phyloP scores from a whole-genome alignment of 345 rosid species.

The Bruguiera gymnorhiza region DNA sequence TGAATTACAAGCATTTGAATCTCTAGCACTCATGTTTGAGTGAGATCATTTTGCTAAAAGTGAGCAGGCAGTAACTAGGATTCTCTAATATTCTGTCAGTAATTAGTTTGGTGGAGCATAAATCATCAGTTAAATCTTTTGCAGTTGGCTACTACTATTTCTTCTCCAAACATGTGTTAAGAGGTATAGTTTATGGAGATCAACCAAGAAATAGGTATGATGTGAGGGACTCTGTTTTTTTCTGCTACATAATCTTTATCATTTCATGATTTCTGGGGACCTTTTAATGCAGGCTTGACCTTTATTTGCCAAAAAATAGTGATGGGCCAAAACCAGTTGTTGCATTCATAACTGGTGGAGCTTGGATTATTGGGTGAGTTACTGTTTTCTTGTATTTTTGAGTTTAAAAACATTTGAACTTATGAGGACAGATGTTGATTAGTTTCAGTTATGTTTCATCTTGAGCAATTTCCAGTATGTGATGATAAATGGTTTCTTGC shows the following conservation, averaged over 20 bases:
- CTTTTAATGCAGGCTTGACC: constrained; percentile 67
- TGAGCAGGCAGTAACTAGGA: not conserved
- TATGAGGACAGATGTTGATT: not conserved
- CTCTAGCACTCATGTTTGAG: not conserved
- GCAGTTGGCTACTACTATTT: constrained; percentile 95
- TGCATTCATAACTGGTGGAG: constrained; percentile 95
- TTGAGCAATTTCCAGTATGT: constrained; percentile 1
- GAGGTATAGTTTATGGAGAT: constrained; percentile 85
- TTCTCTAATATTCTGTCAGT: not conserved
- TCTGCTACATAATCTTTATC: not conserved
- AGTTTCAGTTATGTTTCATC: not conserved
- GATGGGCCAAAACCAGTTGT: constrained; percentile 82
- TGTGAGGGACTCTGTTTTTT: not conserved
- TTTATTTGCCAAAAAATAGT: constrained; percentile 71
- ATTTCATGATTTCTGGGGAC: constrained; percentile 1
- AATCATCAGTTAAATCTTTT: constrained; percentile 28
- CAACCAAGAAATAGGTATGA: constrained; percentile 89
- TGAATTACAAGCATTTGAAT: not conserved
- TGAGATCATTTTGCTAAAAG: not conserved
- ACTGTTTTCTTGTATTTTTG: constrained; percentile 7
- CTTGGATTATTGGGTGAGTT: constrained; percentile 97
- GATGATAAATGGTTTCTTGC: not conserved
- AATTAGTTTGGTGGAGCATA: constrained; percentile 15
- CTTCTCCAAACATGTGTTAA: constrained; percentile 67
- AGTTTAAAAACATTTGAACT: constrained; percentile 1